Evolutionary conservation across 495 filamentous ascomycete genomes (phyloP).

Genomic region (Penicillium tannophilum): DNA sequence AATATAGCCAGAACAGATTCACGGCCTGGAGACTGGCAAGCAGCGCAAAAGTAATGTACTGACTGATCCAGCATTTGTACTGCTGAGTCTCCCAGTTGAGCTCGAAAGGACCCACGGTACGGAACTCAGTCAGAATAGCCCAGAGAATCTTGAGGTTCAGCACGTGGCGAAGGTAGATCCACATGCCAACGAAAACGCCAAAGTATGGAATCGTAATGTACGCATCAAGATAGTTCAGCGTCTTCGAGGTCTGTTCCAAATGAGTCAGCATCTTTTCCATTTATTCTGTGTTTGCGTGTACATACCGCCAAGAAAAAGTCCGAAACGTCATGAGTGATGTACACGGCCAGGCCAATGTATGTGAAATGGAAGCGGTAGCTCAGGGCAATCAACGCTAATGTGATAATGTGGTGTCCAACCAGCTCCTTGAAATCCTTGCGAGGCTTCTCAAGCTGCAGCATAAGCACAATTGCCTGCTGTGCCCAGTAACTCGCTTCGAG

Average conservation of each 20-base stretch:
- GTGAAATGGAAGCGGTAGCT: constrained; percentile 99
- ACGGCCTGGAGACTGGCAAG: constrained; percentile 75
- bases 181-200: constrained; percentile 75
- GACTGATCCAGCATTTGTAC: constrained; percentile 80
- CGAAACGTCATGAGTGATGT: constrained; percentile 93
- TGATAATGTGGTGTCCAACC: constrained; percentile 92
- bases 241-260: constrained; percentile 76
- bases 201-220: constrained; percentile 80
- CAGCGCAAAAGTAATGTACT: constrained; percentile 70
- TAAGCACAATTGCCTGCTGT: constrained; percentile 89
- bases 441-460: constrained; percentile 90
- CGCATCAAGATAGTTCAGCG: constrained; percentile 88
- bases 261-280: constrained; percentile 1
- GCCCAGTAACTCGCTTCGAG: constrained; percentile 96
- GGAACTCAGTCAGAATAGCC: constrained; percentile 84
- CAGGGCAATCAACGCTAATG: constrained; percentile 79
- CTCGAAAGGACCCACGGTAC: constrained; percentile 83
- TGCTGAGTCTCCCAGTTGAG: constrained; percentile 82
- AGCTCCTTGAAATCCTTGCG: constrained; percentile 96
- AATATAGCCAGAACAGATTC: constrained; percentile 86
- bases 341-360: constrained; percentile 95
- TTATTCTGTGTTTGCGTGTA: neutral
- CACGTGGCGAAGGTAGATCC: constrained; percentile 92
- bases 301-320: constrained; percentile 97
- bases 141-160: constrained; percentile 87